These are phyloP conservation scores for Stagonosporopsis cucurbitacearum DNA, from an alignment of 2,329 filamentous ascomycete genomes.

Conservation along the genomic window DNA sequence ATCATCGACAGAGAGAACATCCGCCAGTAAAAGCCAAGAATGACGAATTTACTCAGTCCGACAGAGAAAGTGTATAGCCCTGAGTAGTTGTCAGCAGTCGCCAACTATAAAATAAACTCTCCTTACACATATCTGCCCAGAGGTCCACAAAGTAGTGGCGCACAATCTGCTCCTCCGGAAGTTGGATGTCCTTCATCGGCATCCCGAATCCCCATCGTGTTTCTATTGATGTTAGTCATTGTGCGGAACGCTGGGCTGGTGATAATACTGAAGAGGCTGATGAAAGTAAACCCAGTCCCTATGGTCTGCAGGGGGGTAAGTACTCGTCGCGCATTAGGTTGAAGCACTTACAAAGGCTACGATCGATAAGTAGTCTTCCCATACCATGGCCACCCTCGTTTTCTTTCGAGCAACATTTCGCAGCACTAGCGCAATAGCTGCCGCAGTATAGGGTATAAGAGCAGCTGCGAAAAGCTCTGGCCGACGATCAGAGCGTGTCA, in stretches of 20 bases:
- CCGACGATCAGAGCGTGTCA: constrained; percentile 23
- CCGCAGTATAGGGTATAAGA: constrained; percentile 28
- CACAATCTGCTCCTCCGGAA: constrained; percentile 21
- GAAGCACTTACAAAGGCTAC: constrained; percentile 29
- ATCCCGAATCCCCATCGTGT: constrained; percentile 34
- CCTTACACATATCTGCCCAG: constrained; percentile 30
- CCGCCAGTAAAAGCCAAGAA: constrained; percentile 34
- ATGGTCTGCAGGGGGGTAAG: constrained; percentile 17
- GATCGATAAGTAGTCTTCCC: constrained; percentile 32
- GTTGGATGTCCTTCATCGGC: constrained; percentile 21
- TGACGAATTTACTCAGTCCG: constrained; percentile 32
- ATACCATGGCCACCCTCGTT: constrained; percentile 23
- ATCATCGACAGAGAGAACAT: constrained; percentile 27
- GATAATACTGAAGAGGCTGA: constrained; percentile 31
- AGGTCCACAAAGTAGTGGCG: constrained; percentile 31
- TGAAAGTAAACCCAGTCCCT: constrained; percentile 30
- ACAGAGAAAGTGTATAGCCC: constrained; percentile 34
- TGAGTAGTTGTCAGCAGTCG: background rate
- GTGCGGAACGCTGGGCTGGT: background rate
- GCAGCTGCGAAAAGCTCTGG: constrained; percentile 30
- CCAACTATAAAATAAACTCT: background rate
- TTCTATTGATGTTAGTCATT: constrained; percentile 22
- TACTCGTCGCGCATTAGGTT: background rate
- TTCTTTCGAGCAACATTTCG: constrained; percentile 25
- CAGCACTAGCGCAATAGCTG: constrained; percentile 25